These are phyloP conservation scores for Sclerotinia trifoliorum DNA, from an alignment of 2,329 filamentous ascomycete genomes.

Conservation along the genomic window DNA sequence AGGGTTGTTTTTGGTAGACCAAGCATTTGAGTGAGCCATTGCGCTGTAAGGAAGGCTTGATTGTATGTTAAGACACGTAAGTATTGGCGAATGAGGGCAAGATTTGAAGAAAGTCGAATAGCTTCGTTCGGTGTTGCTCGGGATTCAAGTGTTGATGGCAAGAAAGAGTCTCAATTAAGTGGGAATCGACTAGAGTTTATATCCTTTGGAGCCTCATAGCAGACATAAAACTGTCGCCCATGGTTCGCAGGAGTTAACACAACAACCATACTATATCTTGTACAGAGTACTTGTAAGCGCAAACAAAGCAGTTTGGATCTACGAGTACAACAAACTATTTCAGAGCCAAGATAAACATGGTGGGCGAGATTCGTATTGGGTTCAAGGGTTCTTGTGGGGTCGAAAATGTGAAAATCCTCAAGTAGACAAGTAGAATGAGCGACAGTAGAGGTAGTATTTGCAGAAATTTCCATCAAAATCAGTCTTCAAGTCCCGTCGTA, in stretches of 20 bases:
- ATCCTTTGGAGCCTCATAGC: not conserved
- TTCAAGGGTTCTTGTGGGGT: conserved; percentile 2
- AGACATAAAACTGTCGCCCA: not conserved
- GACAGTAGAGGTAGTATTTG: not conserved
- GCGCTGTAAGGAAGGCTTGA: not conserved
- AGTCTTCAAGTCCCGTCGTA: not conserved
- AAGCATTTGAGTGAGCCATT: conserved; percentile 13
- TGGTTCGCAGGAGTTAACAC: not conserved
- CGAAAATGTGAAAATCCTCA: not conserved
- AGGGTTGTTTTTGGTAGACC: conserved; percentile 6
- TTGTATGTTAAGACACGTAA: not conserved
- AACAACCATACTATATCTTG: not conserved
- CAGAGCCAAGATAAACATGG: not conserved
- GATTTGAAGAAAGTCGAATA: not conserved
- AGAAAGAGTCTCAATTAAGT: not conserved
- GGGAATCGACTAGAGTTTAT: conserved; percentile 11
- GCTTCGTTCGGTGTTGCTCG: not conserved
- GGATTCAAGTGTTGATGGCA: not conserved
- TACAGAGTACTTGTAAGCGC: not conserved
- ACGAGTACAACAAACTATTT: not conserved
- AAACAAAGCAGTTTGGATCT: not conserved
- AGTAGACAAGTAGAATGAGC: not conserved
- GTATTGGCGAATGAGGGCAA: not conserved
- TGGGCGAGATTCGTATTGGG: not conserved
- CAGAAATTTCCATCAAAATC: not conserved